Base-by-base conservation (phyloP, 495 filamentous ascomycete genomes). In the Podospora pseudoanserina region DNA sequence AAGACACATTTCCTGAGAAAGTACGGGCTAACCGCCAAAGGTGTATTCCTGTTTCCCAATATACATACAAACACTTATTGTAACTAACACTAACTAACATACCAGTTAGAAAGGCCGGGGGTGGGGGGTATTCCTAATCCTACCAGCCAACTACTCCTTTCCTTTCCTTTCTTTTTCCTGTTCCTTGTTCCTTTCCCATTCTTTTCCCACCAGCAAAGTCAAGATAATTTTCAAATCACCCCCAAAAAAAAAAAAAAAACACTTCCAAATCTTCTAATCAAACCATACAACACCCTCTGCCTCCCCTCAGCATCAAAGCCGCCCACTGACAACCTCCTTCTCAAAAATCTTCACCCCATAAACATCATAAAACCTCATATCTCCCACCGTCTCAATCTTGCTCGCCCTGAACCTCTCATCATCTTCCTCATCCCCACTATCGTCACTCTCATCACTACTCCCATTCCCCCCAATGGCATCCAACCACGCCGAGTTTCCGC, bases 311-410 rank as follows among this genome's bases (percentile, higher is more conserved):
- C 6, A 6, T 76, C 54, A 83, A 2, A 83, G 65, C 4, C 78
- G 68, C 2, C 83, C 83, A 53, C 30, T 68, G 13, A 77, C 69
- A 27, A 85, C 69, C 68, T 86, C 83, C 73, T 83, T 85, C 75
- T 82, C 76, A 28, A 84, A 86, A 60, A 86, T 85, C 63, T 77
- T 75, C 6, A 86, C 74, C 1, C 78, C 80, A 60, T 66, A 72
- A n/a, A 85, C 74, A 58, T 86, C 83, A 63, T 76, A 81, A 68
- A 83, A 84, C 27, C 71, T 72, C 23, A 82, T 67, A 7, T 75
- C 75, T 55, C 80, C 81, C 1, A 83, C 28, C 9, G 77, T 68
- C 64, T 82, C 78, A 0, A 82, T 71, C 65, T 74, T 77, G 15
- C 55, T 0, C 58, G 66, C 20, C 28, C 60, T 19, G 20, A 62